Conservation (phyloP, 176 grass and related monocot species). For the Tillandsia fasciculata region DNA sequence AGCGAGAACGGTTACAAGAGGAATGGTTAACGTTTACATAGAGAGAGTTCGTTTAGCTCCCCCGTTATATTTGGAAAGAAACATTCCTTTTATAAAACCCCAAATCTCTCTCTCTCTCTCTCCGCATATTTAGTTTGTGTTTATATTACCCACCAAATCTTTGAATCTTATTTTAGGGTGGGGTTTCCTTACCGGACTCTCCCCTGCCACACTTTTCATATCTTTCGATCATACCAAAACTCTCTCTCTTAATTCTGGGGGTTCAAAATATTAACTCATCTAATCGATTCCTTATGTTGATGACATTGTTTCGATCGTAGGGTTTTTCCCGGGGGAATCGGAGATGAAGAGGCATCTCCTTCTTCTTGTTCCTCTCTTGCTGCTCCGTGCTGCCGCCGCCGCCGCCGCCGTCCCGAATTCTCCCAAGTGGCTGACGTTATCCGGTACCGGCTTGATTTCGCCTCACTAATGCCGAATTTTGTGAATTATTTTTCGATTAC, state of each 20-base stretch:
- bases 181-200: background rate
- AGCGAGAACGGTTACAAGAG: background rate
- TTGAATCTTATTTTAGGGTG: background rate
- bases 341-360: background rate
- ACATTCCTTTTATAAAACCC: background rate
- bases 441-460: background rate
- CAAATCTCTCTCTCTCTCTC: background rate
- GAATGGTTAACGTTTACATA: background rate
- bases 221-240: no score
- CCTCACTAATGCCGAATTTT: background rate
- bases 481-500: background rate
- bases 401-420: background rate
- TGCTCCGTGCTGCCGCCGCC: background rate
- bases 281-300: background rate
- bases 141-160: background rate
- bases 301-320: background rate
- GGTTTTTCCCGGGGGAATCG: background rate
- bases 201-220: background rate
- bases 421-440: background rate
- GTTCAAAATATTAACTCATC: background rate
- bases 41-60: background rate
- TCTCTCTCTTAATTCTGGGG: no score
- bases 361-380: background rate
- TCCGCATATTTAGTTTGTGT: background rate
- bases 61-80: background rate